These are phyloP conservation scores for Poa pratensis DNA, from an alignment of 176 grass and related monocot species.

Conservation along the genomic window DNA sequence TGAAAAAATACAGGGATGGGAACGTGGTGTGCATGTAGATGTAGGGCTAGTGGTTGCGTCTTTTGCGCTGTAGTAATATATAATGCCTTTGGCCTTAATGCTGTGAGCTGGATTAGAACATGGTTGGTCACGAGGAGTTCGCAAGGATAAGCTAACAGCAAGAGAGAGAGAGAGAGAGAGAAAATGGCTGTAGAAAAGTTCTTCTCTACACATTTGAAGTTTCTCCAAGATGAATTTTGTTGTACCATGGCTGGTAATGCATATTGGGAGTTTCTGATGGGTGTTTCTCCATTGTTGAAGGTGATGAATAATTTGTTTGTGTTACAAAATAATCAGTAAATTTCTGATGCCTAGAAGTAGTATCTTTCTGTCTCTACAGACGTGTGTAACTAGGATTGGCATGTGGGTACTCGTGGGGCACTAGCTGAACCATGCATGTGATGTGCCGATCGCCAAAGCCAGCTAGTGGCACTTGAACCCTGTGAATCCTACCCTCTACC, in stretches of 20 bases:
- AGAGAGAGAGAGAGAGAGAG: constrained; percentile 15
- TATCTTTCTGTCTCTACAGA: background rate
- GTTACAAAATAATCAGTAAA: background rate
- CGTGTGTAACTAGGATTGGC: constrained; percentile 20
- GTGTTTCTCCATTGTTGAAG: constrained; percentile 5
- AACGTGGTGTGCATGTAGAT: constrained; percentile 61
- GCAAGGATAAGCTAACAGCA: constrained; percentile 28
- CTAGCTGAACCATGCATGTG: constrained; percentile 35
- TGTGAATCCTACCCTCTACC: constrained; percentile 32
- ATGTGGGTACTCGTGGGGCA: constrained; percentile 43
- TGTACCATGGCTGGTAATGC: background rate
- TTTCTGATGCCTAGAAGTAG: background rate
- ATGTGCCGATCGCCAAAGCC: constrained; percentile 34
- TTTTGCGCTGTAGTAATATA: constrained; percentile 58
- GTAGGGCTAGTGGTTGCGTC: constrained; percentile 47
- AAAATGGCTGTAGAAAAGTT: background rate
- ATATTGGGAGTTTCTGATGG: background rate
- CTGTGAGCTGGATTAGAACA: constrained; percentile 61
- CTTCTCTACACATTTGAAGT: constrained; percentile 9
- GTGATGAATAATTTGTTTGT: background rate
- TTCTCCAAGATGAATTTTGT: background rate
- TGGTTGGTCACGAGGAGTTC: constrained; percentile 49
- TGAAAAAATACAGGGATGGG: constrained; percentile 41
- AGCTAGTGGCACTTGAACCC: constrained; percentile 38
- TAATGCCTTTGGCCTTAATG: constrained; percentile 45